Base-by-base conservation (phyloP, 192 early-diverging fungal genomes). In the Backusella circina region DNA sequence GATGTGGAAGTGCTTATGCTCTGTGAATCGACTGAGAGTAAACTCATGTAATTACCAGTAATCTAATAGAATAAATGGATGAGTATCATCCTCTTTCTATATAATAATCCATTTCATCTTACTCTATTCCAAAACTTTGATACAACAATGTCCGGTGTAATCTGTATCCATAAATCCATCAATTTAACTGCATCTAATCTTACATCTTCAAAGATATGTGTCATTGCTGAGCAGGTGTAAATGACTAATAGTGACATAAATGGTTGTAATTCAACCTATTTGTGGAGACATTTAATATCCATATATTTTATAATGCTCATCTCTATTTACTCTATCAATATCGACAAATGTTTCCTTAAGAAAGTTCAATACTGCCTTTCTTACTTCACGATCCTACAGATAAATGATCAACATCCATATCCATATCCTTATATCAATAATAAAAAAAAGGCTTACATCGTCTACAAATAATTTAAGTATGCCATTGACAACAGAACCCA, bases 151-250 rank as follows among this genome's bases (percentile, higher is more conserved):
- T 82, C 85, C 10, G 93, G 94, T 33, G 86, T 89, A 1, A 88
- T 75, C 2, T 88, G 86, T 15, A 89, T 80, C 89, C 93, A 93
- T 28, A 92, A 67, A 75, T 93, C 89, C 81, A 97, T 86, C 71
- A 95, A 90, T 77, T 88, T 87, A 32, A 95, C 84, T 0, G 93
- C 93, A 77, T 95, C 95, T 12, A 88, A 78, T n/a, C 95, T 84
- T 70, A 97, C 88, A 77, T 95, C 94, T 69, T 96, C 94, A 66
- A 89, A 83, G 33, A 97, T 96, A 79, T 96, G 95, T 6, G 95
- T 95, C 89, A 96, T 94, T 21, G 90, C 94, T 15, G 95, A 93
- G 80, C 92, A 95, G 4, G 90, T 91, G 71, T 91, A 95, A 3
- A 93, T 90, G 61, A 94, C 86, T 30, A 94, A 84, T 33, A 95